These are phyloP conservation scores for Pseudevernia furfuracea DNA, from an alignment of 495 filamentous ascomycete species.

Conservation along the genomic window DNA sequence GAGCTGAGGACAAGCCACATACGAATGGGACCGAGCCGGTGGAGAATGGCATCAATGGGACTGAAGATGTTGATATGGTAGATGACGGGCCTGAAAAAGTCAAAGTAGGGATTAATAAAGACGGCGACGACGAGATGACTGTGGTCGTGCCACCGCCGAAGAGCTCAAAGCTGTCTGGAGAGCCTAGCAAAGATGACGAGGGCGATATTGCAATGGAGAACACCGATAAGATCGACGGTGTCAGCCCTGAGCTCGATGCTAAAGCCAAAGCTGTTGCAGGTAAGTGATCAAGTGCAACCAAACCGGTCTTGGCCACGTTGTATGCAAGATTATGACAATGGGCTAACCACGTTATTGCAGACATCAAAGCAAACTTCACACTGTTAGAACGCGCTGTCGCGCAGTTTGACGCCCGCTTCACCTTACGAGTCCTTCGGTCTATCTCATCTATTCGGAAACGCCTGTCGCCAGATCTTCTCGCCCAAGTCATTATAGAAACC, in stretches of 20 bases:
- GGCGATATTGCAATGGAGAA: conserved; percentile 71
- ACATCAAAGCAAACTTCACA: conserved; percentile 88
- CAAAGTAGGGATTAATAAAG: conserved; percentile 56
- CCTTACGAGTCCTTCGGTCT: conserved; percentile 83
- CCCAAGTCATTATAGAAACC: conserved; percentile 71
- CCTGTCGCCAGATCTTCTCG: conserved; percentile 70
- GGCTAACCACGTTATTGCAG: conserved; percentile 37
- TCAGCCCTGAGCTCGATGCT: conserved; percentile 53
- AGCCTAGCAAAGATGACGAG: conserved; percentile 53
- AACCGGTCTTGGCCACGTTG: not conserved
- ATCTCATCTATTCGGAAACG: conserved; percentile 93
- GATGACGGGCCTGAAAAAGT: conserved; percentile 57
- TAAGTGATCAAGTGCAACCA: conserved; percentile 22
- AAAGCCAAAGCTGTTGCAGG: conserved; percentile 60
- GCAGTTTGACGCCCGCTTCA: conserved; percentile 91
- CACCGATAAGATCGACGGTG: conserved; percentile 47
- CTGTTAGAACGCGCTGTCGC: conserved; percentile 86
- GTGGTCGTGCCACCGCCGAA: conserved; percentile 78
- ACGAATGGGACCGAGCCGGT: conserved; percentile 62
- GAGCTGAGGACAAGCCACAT: conserved; percentile 62
- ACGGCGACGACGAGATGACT: conserved; percentile 77
- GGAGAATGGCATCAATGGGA: conserved; percentile 67
- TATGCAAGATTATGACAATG: conserved; percentile 4
- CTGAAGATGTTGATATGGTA: conserved; percentile 76
- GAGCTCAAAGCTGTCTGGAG: conserved; percentile 55